phyloP scores from a whole-genome alignment of 1,284 basidiomycete genomes.

The Golubevia sp. region DNA sequence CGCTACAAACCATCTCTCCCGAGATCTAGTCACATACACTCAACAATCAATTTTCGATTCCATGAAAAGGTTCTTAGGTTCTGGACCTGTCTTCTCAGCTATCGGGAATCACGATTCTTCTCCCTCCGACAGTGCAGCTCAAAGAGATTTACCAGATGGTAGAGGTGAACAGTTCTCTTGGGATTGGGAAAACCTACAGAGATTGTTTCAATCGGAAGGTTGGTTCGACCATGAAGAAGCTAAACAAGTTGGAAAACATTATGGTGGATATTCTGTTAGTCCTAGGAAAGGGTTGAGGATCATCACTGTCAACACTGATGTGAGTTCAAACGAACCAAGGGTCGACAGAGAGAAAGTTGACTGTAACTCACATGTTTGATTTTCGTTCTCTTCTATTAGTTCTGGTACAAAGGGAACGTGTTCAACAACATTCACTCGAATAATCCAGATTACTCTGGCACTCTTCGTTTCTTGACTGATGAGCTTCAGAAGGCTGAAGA shows the following conservation, averaged over 20 bases:
- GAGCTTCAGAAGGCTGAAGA: constrained; percentile 69
- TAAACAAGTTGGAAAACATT: constrained; percentile 71
- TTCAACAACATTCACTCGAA: constrained; percentile 79
- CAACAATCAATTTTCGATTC: constrained; percentile 52
- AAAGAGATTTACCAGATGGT: constrained; percentile 38
- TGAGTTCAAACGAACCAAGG: constrained; percentile 46
- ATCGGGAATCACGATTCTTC: constrained; percentile 58
- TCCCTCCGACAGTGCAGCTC: constrained; percentile 41
- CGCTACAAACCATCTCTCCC: constrained; percentile 41
- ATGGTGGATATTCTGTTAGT: constrained; percentile 75
- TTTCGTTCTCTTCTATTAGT: constrained; percentile 4
- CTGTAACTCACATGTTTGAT: neutral
- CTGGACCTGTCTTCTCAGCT: constrained; percentile 48
- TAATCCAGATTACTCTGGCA: constrained; percentile 73
- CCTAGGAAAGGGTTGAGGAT: constrained; percentile 73
- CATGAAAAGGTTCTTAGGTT: constrained; percentile 31
- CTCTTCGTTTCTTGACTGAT: constrained; percentile 77
- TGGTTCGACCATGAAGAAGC: constrained; percentile 73
- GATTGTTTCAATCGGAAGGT: constrained; percentile 63
- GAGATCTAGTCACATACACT: constrained; percentile 49
- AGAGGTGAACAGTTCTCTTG: constrained; percentile 41
- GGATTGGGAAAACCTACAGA: constrained; percentile 52
- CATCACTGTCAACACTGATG: constrained; percentile 77
- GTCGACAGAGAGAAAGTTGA: neutral
- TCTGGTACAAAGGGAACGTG: constrained; percentile 69